phyloP scores from a whole-genome alignment of 2,329 filamentous ascomycete species.

The Didymella keratinophila region DNA sequence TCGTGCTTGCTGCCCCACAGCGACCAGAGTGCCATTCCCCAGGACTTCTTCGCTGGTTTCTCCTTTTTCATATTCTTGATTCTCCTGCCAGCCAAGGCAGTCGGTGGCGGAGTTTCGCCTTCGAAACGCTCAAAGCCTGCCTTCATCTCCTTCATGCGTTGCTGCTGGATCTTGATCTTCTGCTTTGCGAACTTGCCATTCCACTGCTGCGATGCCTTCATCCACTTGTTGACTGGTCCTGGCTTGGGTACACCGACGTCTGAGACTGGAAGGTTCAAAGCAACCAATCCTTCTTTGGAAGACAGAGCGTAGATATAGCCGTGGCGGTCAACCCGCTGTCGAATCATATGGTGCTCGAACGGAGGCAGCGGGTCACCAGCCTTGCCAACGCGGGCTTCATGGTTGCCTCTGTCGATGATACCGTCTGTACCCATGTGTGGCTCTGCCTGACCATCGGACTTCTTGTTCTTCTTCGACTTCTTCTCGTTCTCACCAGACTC shows the following conservation, averaged over 20 bases:
- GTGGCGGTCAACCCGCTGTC: constrained; percentile 82
- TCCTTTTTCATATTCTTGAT: constrained; percentile 57
- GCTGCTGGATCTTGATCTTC: constrained; percentile 75
- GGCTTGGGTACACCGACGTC: constrained; percentile 82
- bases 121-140: constrained; percentile 73
- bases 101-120: constrained; percentile 82
- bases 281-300: constrained; percentile 68
- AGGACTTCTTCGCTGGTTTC: constrained; percentile 70
- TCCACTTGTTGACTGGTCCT: constrained; percentile 82
- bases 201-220: constrained; percentile 75
- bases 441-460: constrained; percentile 29
- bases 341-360: constrained; percentile 89
- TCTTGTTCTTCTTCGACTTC: constrained; percentile 36
- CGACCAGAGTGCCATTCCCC: constrained; percentile 83
- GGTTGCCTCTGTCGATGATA: constrained; percentile 21
- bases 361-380: constrained; percentile 83
- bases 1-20: constrained; percentile 91
- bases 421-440: constrained; percentile 31
- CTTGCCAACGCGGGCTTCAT: constrained; percentile 68
- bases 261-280: constrained; percentile 68
- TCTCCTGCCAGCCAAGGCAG: constrained; percentile 78
- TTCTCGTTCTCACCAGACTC: constrained; percentile 28
- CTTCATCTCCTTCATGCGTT: constrained; percentile 75
- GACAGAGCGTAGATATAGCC: constrained; percentile 76
- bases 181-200: constrained; percentile 74